Base-by-base conservation (phyloP, 805 yeast species). In the Monosporozyma yasuniensis region DNA sequence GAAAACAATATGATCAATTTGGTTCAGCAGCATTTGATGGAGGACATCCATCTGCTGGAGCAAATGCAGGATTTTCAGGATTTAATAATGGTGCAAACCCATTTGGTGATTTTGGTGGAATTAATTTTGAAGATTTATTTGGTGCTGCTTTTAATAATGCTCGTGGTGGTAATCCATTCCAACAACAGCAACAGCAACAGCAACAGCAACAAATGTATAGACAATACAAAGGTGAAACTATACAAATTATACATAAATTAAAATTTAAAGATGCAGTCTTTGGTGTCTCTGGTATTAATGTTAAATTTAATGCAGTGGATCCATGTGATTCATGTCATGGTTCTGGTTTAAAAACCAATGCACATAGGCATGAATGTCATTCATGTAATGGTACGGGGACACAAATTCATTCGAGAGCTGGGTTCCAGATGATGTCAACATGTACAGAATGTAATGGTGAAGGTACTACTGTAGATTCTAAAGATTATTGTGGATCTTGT, bases 401-500 rank as follows among this genome's bases (percentile, higher is more conserved):
- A 34, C 80, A 84, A 16, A 84, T 89, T 19, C 97, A 91, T 60
- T 74, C 81, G 44, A 76, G 83, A 57, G 96, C 95, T 3, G 98
- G 98, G 0, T 93, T 91, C 77, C 96, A 90, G 61, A 89, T 93
- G 96, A 83, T 96, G 2, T 81, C 96, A 0, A 88, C 96, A 11
- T 93, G 99, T 76, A 75, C 75, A 46, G 71, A 81, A 3, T 93
- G 99, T 74, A 81, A 77, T 43, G 99, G 99, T 39, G 72, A 86
- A 5, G 99, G 99, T 48, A 93, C 88, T 1, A 75, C 73, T 3
- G 80, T 89, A 46, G 77, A 81, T 44, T 73, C 76, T 18, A 69
- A 72, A 12, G 89, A 88, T 62, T 80, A 80, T 48, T 93, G 99
- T 75, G 60, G 64, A 1, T 65, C 81, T 1, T 93, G 99, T 70